These are phyloP conservation scores for Thalassiosira ordinaria DNA, from an alignment of 352 stramenopile species.

Conservation along the genomic window DNA sequence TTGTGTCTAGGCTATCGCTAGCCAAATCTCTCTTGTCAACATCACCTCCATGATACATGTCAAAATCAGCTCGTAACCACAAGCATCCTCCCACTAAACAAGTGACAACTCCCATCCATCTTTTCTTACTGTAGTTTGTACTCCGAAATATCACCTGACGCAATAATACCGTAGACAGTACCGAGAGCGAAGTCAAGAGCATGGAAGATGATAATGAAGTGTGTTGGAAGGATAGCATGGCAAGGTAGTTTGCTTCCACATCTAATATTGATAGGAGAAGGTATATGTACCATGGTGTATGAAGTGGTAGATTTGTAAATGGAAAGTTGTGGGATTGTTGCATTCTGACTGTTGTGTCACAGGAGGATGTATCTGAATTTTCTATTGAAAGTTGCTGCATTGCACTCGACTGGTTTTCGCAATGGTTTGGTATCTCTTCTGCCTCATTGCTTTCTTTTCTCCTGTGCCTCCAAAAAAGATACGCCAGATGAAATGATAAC, in stretches of 20 bases:
- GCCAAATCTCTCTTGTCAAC: conserved; percentile 39
- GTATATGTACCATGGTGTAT: conserved; percentile 89
- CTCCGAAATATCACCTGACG: conserved; percentile 88
- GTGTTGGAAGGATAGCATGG: conserved; percentile 95
- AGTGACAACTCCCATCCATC: conserved; percentile 89
- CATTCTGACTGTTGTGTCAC: background rate
- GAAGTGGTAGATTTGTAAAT: conserved; percentile 51
- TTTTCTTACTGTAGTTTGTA: conserved; percentile 41
- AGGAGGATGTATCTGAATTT: background rate
- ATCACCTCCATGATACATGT: conserved; percentile 87
- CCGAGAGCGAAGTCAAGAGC: conserved; percentile 95
- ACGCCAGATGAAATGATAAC: conserved; percentile 65
- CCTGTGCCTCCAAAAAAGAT: conserved; percentile 31
- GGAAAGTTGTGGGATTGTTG: conserved; percentile 37
- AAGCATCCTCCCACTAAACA: conserved; percentile 91
- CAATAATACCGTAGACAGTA: conserved; percentile 94
- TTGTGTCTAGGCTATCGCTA: conserved; percentile 83
- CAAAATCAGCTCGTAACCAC: conserved; percentile 94
- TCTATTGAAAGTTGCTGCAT: conserved; percentile 3
- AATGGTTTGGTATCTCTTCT: background rate
- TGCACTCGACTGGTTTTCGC: background rate
- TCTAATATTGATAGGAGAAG: conserved; percentile 92
- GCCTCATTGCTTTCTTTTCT: conserved; percentile 2
- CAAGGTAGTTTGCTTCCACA: conserved; percentile 94
- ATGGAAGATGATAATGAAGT: conserved; percentile 95